These are phyloP conservation scores for Lachnellula arida DNA, from an alignment of 2,329 filamentous ascomycete species.

Conservation along the genomic window DNA sequence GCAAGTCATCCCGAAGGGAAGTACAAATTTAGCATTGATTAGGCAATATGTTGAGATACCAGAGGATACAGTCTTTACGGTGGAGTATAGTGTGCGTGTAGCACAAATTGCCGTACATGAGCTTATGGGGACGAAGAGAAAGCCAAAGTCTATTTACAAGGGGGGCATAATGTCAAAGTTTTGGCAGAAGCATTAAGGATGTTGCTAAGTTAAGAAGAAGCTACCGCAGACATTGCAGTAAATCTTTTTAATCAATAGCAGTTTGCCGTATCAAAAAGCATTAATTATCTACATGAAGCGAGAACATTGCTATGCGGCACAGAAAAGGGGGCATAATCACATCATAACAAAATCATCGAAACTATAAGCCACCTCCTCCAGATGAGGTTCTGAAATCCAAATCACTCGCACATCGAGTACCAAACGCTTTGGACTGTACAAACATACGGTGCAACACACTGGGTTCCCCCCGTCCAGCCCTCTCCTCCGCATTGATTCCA, in stretches of 20 bases:
- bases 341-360: too few species aligned
- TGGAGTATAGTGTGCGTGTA: slow-evolving; percentile 36
- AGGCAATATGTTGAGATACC: slow-evolving; percentile 40
- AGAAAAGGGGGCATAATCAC: too few species aligned
- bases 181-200: slow-evolving; percentile 26
- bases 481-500: slow-evolving; percentile 8
- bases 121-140: slow-evolving; percentile 29
- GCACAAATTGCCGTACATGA: slow-evolving; percentile 36
- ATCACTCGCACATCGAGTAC: neutral
- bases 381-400: neutral
- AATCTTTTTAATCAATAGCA: too few species aligned
- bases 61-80: slow-evolving; percentile 36
- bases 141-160: slow-evolving; percentile 28
- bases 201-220: slow-evolving; percentile 29
- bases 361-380: too few species aligned
- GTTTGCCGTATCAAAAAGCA: too few species aligned
- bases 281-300: too few species aligned
- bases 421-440: neutral
- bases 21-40: slow-evolving; percentile 37
- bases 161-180: slow-evolving; percentile 27
- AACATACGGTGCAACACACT: neutral
- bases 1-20: slow-evolving; percentile 34
- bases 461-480: neutral
- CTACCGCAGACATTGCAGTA: too few species aligned
- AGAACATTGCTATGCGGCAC: too few species aligned